Evolutionary conservation across 2,329 filamentous ascomycete genomes (phyloP).

Genomic region (Verticillium albo-atrum): DNA sequence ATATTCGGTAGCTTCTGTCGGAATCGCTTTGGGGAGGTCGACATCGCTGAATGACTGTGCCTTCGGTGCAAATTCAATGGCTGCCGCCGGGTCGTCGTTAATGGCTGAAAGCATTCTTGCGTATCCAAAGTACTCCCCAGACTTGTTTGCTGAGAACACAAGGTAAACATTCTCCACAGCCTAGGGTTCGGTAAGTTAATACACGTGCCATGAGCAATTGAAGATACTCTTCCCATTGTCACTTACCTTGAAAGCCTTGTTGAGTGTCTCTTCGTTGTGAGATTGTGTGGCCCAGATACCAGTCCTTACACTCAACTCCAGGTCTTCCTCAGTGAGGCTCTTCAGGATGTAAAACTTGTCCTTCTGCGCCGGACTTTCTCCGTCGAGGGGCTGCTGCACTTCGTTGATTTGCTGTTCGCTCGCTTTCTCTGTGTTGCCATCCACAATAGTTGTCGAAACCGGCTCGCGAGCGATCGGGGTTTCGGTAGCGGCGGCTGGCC

Average conservation of each 20-base stretch:
- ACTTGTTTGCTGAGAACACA: conserved; percentile 95
- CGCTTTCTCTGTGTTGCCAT: background rate
- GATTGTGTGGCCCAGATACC: conserved; percentile 92
- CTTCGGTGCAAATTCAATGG: conserved; percentile 65
- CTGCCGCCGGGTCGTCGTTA: conserved; percentile 67
- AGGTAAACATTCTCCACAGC: conserved; percentile 79
- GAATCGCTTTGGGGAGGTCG: conserved; percentile 74
- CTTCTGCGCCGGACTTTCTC: conserved; percentile 29
- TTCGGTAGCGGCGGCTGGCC: conserved; percentile 38
- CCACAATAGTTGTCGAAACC: background rate
- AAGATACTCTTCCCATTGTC: too few relatives aligned
- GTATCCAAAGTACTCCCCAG: conserved; percentile 94
- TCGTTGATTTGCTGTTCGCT: background rate
- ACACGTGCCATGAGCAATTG: too few relatives aligned
- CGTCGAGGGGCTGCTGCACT: background rate
- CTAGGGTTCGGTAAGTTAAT: too few relatives aligned
- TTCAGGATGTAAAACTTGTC: conserved; percentile 92
- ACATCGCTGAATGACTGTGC: conserved; percentile 52
- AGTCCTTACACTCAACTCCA: conserved; percentile 82
- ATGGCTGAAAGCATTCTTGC: conserved; percentile 86
- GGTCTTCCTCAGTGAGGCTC: conserved; percentile 84
- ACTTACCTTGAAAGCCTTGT: conserved; percentile 73
- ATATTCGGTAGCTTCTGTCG: conserved; percentile 71
- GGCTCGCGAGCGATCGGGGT: conserved; percentile 4
- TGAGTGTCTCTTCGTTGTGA: conserved; percentile 83